These are phyloP conservation scores for Saccharomycopsis sp. DNA, from an alignment of 805 yeast species.

Conservation along the genomic window DNA sequence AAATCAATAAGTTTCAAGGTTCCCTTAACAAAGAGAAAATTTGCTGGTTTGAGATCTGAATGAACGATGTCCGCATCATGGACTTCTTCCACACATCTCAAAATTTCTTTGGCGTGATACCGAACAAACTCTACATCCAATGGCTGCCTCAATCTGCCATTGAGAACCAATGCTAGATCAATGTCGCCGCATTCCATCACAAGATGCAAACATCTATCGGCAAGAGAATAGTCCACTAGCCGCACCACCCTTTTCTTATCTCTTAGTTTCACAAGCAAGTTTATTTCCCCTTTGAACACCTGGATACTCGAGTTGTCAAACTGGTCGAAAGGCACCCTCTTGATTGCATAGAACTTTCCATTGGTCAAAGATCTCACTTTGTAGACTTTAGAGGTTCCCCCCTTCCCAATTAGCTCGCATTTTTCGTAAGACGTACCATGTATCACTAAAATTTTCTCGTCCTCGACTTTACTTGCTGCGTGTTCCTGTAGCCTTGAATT, in stretches of 20 bases:
- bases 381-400: slow-evolving; percentile 89
- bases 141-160: slow-evolving; percentile 42
- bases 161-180: slow-evolving; percentile 77
- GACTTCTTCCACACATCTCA: slow-evolving; percentile 81
- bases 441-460: slow-evolving; percentile 26
- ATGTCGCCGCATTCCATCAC: slow-evolving; percentile 96
- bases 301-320: slow-evolving; percentile 66
- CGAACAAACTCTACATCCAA: slow-evolving; percentile 72
- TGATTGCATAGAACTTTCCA: slow-evolving; percentile 66
- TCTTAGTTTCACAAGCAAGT: slow-evolving; percentile 53
- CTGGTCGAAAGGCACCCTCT: slow-evolving; percentile 73
- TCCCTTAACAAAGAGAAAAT: slow-evolving; percentile 77
- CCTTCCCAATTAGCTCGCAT: slow-evolving; percentile 76
- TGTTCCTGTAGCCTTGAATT: not conserved
- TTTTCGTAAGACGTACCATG: slow-evolving; percentile 65
- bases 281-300: slow-evolving; percentile 89
- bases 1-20: slow-evolving; percentile 84
- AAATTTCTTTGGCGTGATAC: slow-evolving; percentile 69
- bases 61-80: slow-evolving; percentile 82
- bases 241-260: slow-evolving; percentile 68
- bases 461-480: not conserved
- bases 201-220: slow-evolving; percentile 54
- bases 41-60: slow-evolving; percentile 68
- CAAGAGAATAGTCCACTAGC: slow-evolving; percentile 66
- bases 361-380: slow-evolving; percentile 50